Conservation (phyloP, 164 flowering plant species). For the Kalanchoe fedtschenkoi region DNA sequence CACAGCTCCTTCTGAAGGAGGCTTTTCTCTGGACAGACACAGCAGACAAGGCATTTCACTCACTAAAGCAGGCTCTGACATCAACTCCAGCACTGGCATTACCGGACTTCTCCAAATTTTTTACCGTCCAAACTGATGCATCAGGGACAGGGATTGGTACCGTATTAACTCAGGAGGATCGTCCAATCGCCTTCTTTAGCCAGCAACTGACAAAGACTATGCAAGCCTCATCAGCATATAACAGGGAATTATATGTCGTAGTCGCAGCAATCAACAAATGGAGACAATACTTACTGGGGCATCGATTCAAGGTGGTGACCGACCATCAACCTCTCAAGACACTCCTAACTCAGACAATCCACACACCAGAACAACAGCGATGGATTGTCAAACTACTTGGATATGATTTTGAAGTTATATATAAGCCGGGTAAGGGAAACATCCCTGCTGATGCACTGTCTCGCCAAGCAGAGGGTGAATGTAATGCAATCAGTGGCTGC, state of each 20-base stretch:
- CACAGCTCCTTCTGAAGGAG: not conserved
- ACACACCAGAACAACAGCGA: slow-evolving; percentile 2
- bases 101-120: not conserved
- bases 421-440: not conserved
- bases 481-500: not conserved
- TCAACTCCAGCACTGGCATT: too few species aligned
- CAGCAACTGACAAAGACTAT: not conserved
- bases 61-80: not conserved
- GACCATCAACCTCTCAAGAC: not conserved
- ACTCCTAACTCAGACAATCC: not conserved
- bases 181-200: too few species aligned
- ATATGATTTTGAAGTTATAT: not conserved
- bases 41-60: not conserved
- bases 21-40: not conserved
- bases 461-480: not conserved
- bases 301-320: not conserved
- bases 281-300: slow-evolving; percentile 1
- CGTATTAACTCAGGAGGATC: too few species aligned
- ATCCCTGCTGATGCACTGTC: not conserved
- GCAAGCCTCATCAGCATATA: not conserved
- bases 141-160: too few species aligned
- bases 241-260: not conserved
- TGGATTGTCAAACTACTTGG: slow-evolving; percentile 10
- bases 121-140: not conserved
- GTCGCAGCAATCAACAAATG: not conserved